These are phyloP conservation scores for Alternaria metachromatica DNA, from an alignment of 2,329 filamentous ascomycete genomes.

Conservation along the genomic window DNA sequence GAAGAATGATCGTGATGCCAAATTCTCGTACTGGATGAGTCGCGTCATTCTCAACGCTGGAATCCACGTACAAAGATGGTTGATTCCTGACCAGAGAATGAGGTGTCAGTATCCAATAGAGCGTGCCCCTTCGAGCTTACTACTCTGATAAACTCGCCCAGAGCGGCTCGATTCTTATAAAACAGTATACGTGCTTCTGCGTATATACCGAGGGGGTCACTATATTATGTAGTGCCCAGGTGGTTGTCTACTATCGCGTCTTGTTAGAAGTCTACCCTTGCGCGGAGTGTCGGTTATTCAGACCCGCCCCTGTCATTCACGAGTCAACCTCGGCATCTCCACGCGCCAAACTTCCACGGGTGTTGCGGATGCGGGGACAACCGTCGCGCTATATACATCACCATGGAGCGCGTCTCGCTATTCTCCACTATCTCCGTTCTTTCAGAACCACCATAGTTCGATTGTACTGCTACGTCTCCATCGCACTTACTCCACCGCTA, in stretches of 20 bases:
- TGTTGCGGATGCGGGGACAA: conserved; percentile 26
- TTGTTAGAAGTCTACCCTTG: too few species aligned
- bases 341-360: conserved; percentile 9
- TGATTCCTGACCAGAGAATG: neutral
- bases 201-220: neutral
- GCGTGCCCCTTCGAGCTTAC: neutral
- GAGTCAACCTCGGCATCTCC: conserved; percentile 36
- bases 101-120: neutral
- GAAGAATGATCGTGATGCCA: too few species aligned
- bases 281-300: conserved; percentile 34
- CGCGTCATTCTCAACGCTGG: neutral
- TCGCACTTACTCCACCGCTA: conserved; percentile 3
- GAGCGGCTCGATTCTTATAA: too few species aligned
- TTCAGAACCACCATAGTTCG: neutral
- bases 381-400: conserved; percentile 19
- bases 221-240: too few species aligned
- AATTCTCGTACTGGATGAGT: too few species aligned
- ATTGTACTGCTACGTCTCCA: neutral
- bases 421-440: neutral
- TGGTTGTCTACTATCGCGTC: too few species aligned
- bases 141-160: too few species aligned
- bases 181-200: neutral
- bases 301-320: conserved; percentile 21
- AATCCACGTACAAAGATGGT: neutral
- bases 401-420: conserved; percentile 12